Conservation (phyloP, 1,284 basidiomycete species). For the Microstroma glucosiphilum region DNA sequence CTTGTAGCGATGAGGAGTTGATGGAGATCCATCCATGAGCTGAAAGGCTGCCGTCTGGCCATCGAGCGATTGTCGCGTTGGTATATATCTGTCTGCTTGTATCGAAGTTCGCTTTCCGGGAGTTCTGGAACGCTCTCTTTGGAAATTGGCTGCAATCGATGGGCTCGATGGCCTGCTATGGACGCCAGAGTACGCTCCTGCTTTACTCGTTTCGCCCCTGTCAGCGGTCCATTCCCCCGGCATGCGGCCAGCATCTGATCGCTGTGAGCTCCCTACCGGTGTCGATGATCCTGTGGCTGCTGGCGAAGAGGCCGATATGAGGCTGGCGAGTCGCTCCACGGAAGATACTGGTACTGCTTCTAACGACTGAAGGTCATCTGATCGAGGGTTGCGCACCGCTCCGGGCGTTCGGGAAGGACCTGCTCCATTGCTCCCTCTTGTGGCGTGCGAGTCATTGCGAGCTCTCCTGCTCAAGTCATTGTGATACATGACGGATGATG, state of each 20-base stretch:
- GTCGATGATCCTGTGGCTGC: slow-evolving; percentile 16
- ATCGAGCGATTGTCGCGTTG: slow-evolving; percentile 55
- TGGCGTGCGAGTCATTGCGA: too few relatives aligned
- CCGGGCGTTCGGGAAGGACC: too few relatives aligned
- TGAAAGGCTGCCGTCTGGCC: slow-evolving; percentile 54
- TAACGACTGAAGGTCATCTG: not conserved
- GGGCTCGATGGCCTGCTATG: too few relatives aligned
- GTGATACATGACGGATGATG: too few relatives aligned
- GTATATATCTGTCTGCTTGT: slow-evolving; percentile 55
- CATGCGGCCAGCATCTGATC: slow-evolving; percentile 19
- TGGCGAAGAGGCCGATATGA: not conserved
- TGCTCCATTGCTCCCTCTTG: too few relatives aligned
- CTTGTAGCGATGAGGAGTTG: slow-evolving; percentile 38
- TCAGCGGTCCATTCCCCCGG: slow-evolving; percentile 21
- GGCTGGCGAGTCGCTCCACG: not conserved
- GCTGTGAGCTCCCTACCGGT: slow-evolving; percentile 19
- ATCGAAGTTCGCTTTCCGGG: not conserved
- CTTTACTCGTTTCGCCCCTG: slow-evolving; percentile 8
- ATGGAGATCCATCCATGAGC: slow-evolving; percentile 52
- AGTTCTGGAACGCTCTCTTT: not conserved
- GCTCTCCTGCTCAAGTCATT: too few relatives aligned
- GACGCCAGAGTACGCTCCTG: not conserved
- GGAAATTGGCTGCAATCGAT: too few relatives aligned
- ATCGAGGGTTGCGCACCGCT: too few relatives aligned
- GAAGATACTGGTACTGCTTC: not conserved